Conservation (phyloP, 805 yeast species). For the Jamesozyma gamospora region DNA sequence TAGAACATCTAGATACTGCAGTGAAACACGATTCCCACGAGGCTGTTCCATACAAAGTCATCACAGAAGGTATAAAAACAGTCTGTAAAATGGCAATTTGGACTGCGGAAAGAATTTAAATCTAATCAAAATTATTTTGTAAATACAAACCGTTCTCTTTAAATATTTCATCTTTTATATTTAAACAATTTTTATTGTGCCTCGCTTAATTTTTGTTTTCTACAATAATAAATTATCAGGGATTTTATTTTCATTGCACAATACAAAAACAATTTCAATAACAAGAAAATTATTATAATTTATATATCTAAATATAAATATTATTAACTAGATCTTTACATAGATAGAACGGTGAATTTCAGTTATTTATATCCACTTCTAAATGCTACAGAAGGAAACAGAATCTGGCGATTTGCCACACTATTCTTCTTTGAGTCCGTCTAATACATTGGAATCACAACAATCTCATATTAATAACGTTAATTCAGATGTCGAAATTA, state of each 20-base stretch:
- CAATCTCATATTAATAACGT: background rate
- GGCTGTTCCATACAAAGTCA: constrained; percentile 83
- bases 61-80: constrained; percentile 78
- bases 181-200: too few relatives aligned
- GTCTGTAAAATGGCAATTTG: constrained; percentile 84
- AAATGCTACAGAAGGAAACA: background rate
- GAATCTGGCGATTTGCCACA: background rate
- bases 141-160: background rate
- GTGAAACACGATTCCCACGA: constrained; percentile 82
- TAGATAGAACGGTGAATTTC: too few relatives aligned
- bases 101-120: constrained; percentile 75
- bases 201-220: too few relatives aligned
- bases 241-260: background rate
- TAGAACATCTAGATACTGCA: constrained; percentile 92
- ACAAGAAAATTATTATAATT: background rate
- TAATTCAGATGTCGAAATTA: background rate
- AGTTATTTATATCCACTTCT: too few relatives aligned
- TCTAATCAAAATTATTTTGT: too few relatives aligned
- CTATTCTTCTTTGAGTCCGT: background rate
- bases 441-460: background rate
- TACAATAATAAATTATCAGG: background rate
- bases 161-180: background rate
- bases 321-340: too few relatives aligned
- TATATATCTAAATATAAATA: too few relatives aligned
- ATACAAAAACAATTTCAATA: background rate